A percentile compares a stretch with the other conserved stretches of the same genome.
phyloP scores from a whole-genome alignment of 441 rosid species.

The Erysimum cheiri region DNA sequence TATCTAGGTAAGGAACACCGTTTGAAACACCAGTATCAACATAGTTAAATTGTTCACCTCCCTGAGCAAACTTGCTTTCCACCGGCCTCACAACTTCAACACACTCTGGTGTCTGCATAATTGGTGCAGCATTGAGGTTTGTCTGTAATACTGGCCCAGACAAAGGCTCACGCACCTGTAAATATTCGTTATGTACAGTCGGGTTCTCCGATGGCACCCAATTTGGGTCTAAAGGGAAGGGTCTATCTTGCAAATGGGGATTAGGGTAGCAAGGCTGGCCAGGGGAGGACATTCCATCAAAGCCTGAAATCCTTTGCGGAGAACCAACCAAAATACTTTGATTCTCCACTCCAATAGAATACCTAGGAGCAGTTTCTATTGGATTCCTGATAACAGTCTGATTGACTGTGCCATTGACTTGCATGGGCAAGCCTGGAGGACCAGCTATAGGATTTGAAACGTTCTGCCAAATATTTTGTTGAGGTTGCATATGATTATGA shows the following conservation, averaged over 20 bases:
- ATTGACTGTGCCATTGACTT: slow-evolving; percentile 61
- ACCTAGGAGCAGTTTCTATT: slow-evolving; percentile 59
- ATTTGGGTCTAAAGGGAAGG: slow-evolving; percentile 48
- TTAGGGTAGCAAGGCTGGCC: slow-evolving; percentile 56
- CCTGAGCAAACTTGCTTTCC: slow-evolving; percentile 48
- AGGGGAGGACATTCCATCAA: slow-evolving; percentile 56
- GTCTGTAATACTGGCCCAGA: slow-evolving; percentile 45
- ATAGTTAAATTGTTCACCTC: slow-evolving; percentile 50
- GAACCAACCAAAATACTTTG: slow-evolving; percentile 61
- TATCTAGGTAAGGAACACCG: slow-evolving; percentile 36
- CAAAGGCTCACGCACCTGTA: slow-evolving; percentile 44
- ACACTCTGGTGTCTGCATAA: slow-evolving; percentile 37
- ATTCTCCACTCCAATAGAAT: slow-evolving; percentile 57
- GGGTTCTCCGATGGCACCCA: slow-evolving; percentile 48
- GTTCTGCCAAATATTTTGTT: slow-evolving; percentile 74
- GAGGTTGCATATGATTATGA: slow-evolving; percentile 63
- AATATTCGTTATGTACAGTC: slow-evolving; percentile 43
- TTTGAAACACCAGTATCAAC: slow-evolving; percentile 43
- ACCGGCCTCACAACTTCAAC: slow-evolving; percentile 47
- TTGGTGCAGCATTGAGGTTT: slow-evolving; percentile 47
- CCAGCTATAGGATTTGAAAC: slow-evolving; percentile 59
- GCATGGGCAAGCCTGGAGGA: slow-evolving; percentile 56
- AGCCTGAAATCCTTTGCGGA: slow-evolving; percentile 58
- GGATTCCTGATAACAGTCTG: slow-evolving; percentile 55
- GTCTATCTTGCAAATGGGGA: slow-evolving; percentile 51